phyloP scores from a whole-genome alignment of 805 yeast genomes.

The Candida sakaeoensis region DNA sequence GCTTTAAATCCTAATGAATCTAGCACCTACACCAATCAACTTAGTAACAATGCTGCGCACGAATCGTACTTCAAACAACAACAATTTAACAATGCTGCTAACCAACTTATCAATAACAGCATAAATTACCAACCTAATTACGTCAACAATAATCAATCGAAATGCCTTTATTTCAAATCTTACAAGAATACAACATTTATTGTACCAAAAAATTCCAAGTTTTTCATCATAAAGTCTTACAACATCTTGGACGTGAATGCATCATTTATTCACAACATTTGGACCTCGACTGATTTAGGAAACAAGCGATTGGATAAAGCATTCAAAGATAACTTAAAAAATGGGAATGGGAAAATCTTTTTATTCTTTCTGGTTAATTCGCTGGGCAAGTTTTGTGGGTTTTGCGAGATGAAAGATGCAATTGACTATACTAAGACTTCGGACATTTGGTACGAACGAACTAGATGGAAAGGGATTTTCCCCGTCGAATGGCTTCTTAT shows the following conservation, averaged over 20 bases:
- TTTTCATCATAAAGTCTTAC: constrained; percentile 55
- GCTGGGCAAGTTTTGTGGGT: constrained; percentile 56
- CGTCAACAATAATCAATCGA: background rate
- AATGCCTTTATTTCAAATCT: constrained; percentile 11
- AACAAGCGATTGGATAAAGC: constrained; percentile 50
- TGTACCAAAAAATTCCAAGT: constrained; percentile 22
- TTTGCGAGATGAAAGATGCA: constrained; percentile 47
- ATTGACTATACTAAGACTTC: constrained; percentile 35
- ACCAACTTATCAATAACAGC: background rate
- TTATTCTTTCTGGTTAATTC: constrained; percentile 57
- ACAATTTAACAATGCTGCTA: too few relatives aligned
- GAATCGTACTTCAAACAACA: too few relatives aligned
- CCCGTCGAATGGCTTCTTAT: constrained; percentile 51
- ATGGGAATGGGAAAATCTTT: constrained; percentile 32
- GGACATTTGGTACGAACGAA: constrained; percentile 44
- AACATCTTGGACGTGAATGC: constrained; percentile 46
- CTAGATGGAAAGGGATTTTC: constrained; percentile 52
- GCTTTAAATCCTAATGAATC: background rate
- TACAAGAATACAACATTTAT: constrained; percentile 15
- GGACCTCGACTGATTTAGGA: constrained; percentile 61
- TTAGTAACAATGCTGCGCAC: background rate
- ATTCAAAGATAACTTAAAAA: constrained; percentile 19
- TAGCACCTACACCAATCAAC: background rate
- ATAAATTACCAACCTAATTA: background rate
- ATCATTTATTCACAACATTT: constrained; percentile 46